Conservation (phyloP, 2,329 filamentous ascomycete species). For the Botryotinia convoluta region DNA sequence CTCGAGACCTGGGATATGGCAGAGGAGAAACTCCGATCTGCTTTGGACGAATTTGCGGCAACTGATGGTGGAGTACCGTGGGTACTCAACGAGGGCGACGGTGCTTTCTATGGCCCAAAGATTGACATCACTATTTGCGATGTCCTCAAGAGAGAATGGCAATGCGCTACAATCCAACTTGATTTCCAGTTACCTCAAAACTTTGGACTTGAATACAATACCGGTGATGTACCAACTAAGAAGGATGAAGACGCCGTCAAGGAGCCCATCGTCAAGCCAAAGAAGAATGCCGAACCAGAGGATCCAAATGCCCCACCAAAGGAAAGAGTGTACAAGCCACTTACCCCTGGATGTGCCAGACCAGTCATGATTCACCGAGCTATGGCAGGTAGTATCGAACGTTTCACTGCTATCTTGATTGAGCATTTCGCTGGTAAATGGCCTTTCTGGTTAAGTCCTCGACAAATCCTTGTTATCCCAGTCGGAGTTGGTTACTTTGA, state of each 20-base stretch:
- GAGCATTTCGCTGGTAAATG: slow-evolving; percentile 87
- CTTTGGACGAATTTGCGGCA: slow-evolving; percentile 72
- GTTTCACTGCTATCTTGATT: slow-evolving; percentile 70
- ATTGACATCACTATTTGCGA: slow-evolving; percentile 96
- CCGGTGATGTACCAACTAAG: slow-evolving; percentile 58
- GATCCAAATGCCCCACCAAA: slow-evolving; percentile 43
- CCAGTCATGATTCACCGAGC: slow-evolving; percentile 87
- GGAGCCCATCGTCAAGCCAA: slow-evolving; percentile 40
- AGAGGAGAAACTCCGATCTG: slow-evolving; percentile 74
- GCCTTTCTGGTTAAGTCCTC: slow-evolving; percentile 86
- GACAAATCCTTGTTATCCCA: slow-evolving; percentile 76
- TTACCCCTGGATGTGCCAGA: slow-evolving; percentile 69
- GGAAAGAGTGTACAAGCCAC: slow-evolving; percentile 46
- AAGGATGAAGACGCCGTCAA: slow-evolving; percentile 37
- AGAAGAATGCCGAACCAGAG: slow-evolving; percentile 42
- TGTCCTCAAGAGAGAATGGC: slow-evolving; percentile 77
- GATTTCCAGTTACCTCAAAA: slow-evolving; percentile 84
- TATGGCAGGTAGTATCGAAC: slow-evolving; percentile 69
- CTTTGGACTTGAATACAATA: slow-evolving; percentile 85
- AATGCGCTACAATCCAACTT: slow-evolving; percentile 92
- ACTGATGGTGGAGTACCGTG: slow-evolving; percentile 62
- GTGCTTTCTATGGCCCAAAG: slow-evolving; percentile 98
- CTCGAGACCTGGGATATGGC: slow-evolving; percentile 86
- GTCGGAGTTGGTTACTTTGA: slow-evolving; percentile 69
- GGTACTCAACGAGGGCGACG: slow-evolving; percentile 91